phyloP scores from a whole-genome alignment of 2,329 filamentous ascomycete species.

The Aspergillus fijiensis region DNA sequence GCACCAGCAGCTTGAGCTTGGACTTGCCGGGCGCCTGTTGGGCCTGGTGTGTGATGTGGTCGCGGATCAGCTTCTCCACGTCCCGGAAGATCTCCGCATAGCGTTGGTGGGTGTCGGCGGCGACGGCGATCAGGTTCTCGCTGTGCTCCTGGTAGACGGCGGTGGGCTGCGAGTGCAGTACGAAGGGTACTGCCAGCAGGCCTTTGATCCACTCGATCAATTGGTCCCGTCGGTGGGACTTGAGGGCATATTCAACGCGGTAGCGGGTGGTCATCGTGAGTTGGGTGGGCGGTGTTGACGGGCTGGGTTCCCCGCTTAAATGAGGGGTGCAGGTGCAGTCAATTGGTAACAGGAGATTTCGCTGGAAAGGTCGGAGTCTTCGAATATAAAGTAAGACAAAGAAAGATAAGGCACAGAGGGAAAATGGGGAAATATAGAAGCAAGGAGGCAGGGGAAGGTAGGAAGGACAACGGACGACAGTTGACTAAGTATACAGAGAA shows the following conservation, averaged over 20 bases:
- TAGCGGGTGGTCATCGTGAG: conserved; percentile 49
- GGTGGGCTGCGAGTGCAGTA: conserved; percentile 91
- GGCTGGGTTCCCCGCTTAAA: neutral
- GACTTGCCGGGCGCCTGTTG: conserved; percentile 68
- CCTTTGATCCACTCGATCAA: conserved; percentile 97
- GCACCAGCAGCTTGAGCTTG: conserved; percentile 89
- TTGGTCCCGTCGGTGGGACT: conserved; percentile 89
- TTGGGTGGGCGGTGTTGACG: neutral
- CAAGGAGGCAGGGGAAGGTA: neutral
- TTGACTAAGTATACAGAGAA: neutral
- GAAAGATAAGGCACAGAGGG: neutral
- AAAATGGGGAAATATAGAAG: neutral
- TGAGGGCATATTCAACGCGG: conserved; percentile 64
- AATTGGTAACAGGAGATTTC: neutral
- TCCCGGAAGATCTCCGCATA: conserved; percentile 96
- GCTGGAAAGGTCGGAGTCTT: neutral
- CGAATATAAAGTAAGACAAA: neutral
- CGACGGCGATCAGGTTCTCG: conserved; percentile 66
- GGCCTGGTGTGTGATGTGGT: conserved; percentile 78
- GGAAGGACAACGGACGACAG: neutral
- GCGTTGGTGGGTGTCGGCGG: conserved; percentile 75
- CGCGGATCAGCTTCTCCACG: conserved; percentile 85
- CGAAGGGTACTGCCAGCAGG: conserved; percentile 89
- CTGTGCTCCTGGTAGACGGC: conserved; percentile 73
- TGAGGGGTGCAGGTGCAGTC: neutral